Evolutionary conservation across 345 rosid species (phyloP).

Genomic region (Arabidopsis arenosa): DNA sequence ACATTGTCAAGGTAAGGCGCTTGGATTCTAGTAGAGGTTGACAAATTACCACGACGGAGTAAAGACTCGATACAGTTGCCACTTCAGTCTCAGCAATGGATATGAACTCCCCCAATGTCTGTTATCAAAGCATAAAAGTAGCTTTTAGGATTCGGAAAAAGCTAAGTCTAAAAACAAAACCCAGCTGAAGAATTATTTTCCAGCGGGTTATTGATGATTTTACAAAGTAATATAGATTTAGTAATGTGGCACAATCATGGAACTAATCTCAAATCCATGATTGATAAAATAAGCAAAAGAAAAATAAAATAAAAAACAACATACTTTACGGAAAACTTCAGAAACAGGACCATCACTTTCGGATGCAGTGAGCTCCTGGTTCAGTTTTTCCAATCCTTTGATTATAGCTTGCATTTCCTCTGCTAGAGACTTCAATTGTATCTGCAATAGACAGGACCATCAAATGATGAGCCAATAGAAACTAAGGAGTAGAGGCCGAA

Average conservation of each 20-base stretch:
- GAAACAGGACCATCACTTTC: slow-evolving; percentile 97
- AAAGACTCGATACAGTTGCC: slow-evolving; percentile 72
- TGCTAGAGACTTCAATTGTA: slow-evolving; percentile 93
- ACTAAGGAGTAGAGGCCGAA: not conserved
- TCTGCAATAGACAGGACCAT: slow-evolving; percentile 53
- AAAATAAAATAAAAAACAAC: not conserved
- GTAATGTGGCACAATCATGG: slow-evolving; percentile 15
- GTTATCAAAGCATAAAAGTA: slow-evolving; percentile 25
- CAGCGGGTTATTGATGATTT: slow-evolving; percentile 1
- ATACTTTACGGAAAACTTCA: slow-evolving; percentile 82
- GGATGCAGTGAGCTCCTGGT: slow-evolving; percentile 85
- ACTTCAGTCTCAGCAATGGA: slow-evolving; percentile 82
- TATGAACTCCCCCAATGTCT: slow-evolving; percentile 86
- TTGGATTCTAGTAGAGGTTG: slow-evolving; percentile 25
- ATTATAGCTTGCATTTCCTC: slow-evolving; percentile 99
- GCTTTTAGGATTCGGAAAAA: slow-evolving; percentile 24
- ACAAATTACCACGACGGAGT: slow-evolving; percentile 79
- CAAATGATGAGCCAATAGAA: slow-evolving; percentile 18
- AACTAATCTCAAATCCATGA: slow-evolving; percentile 26
- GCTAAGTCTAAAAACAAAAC: not conserved
- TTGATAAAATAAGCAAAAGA: slow-evolving; percentile 19
- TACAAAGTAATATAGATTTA: not conserved
- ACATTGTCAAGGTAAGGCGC: slow-evolving; percentile 21
- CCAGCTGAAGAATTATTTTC: slow-evolving; percentile 3
- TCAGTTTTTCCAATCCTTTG: slow-evolving; percentile 93